These are phyloP conservation scores for Gyrodon lividus DNA, from an alignment of 768 basidiomycete species.

Conservation along the genomic window DNA sequence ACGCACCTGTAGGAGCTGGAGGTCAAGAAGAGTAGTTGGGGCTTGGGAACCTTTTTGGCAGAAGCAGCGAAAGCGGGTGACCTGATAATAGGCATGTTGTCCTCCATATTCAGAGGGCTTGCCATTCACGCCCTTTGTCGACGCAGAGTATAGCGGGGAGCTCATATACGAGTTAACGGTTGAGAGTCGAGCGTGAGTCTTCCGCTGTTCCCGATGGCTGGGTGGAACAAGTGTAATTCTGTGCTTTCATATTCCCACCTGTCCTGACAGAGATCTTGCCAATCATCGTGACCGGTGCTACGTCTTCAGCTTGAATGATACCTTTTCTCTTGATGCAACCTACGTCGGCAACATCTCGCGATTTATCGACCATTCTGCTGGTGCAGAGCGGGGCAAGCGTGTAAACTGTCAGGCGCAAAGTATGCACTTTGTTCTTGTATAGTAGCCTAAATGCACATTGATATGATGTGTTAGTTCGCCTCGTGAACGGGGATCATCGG, in stretches of 20 bases:
- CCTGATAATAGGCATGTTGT: conserved; percentile 42
- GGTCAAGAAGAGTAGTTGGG: conserved; percentile 46
- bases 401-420: conserved; percentile 48
- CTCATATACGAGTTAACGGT: conserved; percentile 49
- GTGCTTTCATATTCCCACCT: no score
- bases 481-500: conserved; percentile 67
- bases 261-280: conserved; percentile 40
- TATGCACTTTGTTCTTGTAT: conserved; percentile 23
- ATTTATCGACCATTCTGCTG: conserved; percentile 60
- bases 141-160: conserved; percentile 67
- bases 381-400: conserved; percentile 13
- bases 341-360: conserved; percentile 61
- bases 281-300: conserved; percentile 57
- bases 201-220: not conserved
- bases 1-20: conserved; percentile 36
- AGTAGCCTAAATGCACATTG: not conserved
- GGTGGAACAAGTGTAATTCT: no score
- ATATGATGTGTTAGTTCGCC: conserved; percentile 37
- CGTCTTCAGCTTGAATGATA: conserved; percentile 52
- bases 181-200: conserved; percentile 49
- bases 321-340: conserved; percentile 51
- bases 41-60: conserved; percentile 52
- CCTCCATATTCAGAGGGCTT: not conserved
- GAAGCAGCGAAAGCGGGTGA: conserved; percentile 46
- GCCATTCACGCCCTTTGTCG: not conserved